Percentiles rank a stretch among this genome's conserved stretches.
Evolutionary conservation across 768 basidiomycete species (phyloP).

Genomic region (Panus rudis): DNA sequence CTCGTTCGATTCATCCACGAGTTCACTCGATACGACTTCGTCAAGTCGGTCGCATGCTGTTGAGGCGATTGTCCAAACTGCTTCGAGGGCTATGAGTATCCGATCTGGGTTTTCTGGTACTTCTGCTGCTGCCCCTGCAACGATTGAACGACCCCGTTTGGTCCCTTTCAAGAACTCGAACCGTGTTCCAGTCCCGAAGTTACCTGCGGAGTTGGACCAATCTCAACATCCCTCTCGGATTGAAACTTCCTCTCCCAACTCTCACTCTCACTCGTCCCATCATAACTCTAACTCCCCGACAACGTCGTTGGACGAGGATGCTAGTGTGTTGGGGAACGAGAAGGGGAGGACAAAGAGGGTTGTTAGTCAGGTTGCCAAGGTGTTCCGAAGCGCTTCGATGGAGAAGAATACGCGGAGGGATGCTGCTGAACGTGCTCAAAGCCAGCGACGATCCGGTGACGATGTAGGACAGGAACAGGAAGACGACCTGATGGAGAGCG

Average conservation of each 20-base stretch:
- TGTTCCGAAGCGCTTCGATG: constrained; percentile 35
- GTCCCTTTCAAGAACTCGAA: constrained; percentile 67
- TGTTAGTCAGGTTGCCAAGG: constrained; percentile 59
- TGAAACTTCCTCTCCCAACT: too few species aligned
- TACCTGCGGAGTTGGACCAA: too few species aligned
- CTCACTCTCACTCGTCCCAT: too few species aligned
- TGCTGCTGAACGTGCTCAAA: neutral
- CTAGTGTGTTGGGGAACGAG: neutral
- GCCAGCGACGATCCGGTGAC: too few species aligned
- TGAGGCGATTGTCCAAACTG: constrained; percentile 41
- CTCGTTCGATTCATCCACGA: too few species aligned
- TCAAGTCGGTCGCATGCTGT: constrained; percentile 31
- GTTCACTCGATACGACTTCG: constrained; percentile 22
- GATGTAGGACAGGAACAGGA: too few species aligned
- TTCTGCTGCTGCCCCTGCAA: too few species aligned
- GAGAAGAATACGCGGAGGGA: constrained; percentile 15
- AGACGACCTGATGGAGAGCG: constrained; percentile 63
- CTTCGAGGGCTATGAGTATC: constrained; percentile 47
- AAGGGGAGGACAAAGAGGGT: constrained; percentile 31
- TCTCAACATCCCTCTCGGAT: too few species aligned
- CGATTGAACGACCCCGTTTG: constrained; percentile 58
- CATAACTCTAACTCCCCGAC: too few species aligned
- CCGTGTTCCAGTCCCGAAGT: constrained; percentile 55
- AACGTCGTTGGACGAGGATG: too few species aligned
- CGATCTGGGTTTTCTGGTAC: constrained; percentile 34